Evolutionary conservation across 495 filamentous ascomycete genomes (phyloP).

Genomic region (Penicillium salamii): DNA sequence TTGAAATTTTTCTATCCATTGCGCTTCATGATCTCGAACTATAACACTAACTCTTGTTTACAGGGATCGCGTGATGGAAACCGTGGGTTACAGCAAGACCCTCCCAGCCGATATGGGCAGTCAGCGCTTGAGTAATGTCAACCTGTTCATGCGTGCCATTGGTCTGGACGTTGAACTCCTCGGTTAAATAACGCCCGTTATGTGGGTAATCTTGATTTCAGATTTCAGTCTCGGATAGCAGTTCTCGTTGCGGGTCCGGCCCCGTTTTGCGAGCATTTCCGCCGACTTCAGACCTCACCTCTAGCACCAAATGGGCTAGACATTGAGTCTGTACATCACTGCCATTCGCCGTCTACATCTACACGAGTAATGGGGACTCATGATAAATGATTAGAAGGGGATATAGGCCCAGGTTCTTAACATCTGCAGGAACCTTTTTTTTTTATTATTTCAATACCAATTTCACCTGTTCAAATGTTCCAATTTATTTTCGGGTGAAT

Average conservation of each 20-base stretch:
- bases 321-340: neutral
- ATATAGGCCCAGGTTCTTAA: neutral
- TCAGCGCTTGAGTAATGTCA: constrained; percentile 83
- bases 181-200: constrained; percentile 46
- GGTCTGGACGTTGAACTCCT: constrained; percentile 94
- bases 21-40: neutral
- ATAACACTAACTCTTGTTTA: constrained; percentile 13
- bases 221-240: neutral
- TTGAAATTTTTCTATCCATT: too few relatives aligned
- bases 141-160: constrained; percentile 97
- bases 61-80: constrained; percentile 95
- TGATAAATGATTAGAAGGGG: constrained; percentile 1
- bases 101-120: constrained; percentile 80
- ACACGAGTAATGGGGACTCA: neutral
- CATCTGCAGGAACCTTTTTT: neutral
- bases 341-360: neutral
- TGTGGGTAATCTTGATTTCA: neutral
- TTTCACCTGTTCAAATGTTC: constrained; percentile 1
- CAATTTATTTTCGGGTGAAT: too few relatives aligned
- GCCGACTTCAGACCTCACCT: too few relatives aligned
- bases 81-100: constrained; percentile 79
- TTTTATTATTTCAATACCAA: constrained; percentile 9
- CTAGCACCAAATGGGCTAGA: neutral
- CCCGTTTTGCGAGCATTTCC: neutral
- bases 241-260: too few relatives aligned